Percentiles rank a stretch among this genome's conserved stretches.
Evolutionary conservation across 495 filamentous ascomycete species (phyloP).

Genomic region (Saxispiralis lemnorum): DNA sequence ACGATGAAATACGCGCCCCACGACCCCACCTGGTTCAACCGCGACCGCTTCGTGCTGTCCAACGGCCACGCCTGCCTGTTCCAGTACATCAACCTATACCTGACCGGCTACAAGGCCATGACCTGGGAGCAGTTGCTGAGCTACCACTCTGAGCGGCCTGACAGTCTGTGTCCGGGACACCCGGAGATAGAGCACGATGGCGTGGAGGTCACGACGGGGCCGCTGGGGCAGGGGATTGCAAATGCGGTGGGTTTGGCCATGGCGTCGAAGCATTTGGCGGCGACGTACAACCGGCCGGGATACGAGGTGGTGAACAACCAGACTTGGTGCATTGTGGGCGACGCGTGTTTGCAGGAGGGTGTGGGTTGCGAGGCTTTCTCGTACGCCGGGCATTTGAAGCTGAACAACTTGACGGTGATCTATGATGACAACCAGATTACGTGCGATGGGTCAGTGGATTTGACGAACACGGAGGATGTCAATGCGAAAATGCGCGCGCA

Average conservation of each 20-base stretch:
- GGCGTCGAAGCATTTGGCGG: conserved; percentile 38
- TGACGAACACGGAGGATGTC: conserved; percentile 39
- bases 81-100: conserved; percentile 40
- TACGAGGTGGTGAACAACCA: conserved; percentile 33
- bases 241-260: conserved; percentile 45
- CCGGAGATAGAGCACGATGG: conserved; percentile 44
- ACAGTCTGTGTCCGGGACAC: conserved; percentile 39
- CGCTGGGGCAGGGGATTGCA: conserved; percentile 41
- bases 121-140: conserved; percentile 41
- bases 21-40: conserved; percentile 32
- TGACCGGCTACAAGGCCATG: conserved; percentile 41
- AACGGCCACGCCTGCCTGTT: conserved; percentile 44
- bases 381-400: conserved; percentile 36
- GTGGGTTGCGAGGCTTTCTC: conserved; percentile 41
- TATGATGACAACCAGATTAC: conserved; percentile 46
- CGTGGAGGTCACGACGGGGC: conserved; percentile 46
- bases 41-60: conserved; percentile 37
- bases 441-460: conserved; percentile 39
- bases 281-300: conserved; percentile 34
- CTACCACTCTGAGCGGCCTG: conserved; percentile 37
- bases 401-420: conserved; percentile 38
- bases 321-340: conserved; percentile 40
- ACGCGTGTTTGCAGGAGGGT: conserved; percentile 42
- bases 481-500: conserved; percentile 41
- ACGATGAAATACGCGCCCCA: conserved; percentile 34